Evolutionary conservation across 352 stramenopile genomes (phyloP), one percentile per base, ranked within the genome.

Genomic region (Pythium periplocum): DNA sequence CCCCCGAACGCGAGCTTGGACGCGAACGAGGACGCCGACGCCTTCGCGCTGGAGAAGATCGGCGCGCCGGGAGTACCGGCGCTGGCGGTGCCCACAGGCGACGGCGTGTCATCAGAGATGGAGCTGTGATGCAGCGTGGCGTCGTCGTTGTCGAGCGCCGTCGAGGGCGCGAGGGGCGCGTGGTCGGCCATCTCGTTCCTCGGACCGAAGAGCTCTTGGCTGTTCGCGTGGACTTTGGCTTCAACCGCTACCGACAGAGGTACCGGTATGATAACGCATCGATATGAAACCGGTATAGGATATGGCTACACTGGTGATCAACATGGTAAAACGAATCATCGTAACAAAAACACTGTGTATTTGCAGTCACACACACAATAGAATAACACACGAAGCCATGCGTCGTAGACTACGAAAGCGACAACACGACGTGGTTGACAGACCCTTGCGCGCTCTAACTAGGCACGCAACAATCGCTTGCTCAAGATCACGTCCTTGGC

Each of bases 1-100:
- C 75, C 70, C 36, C 74, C 64, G 38, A 84, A 70, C 5, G 74
- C 62, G 33, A 90, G 48, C 32, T 83, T 86, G 10, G 75, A 86
- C 17, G 62, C 66, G 26, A 74, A 69, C 1, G 62, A 52, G 2
- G 68, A 64, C 8, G 79, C 76, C 54, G 83, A 76, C 7, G 76
- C 82, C 33, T 79, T 72, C 38, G 79, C 76, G 11, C 53, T 51
- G 12, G 45, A 56, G 53, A 43, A 55, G 30, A 49, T 59, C 8
- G 77, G 78, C 26, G 73, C 65, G 54, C 71, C 71, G 3, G 55
- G 50, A 1, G 73, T 58, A 3, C 7, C n/a, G 37, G 45, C n/a
- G 3, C 67, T 62, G 32, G 45, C 41, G 36, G 47, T 43, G 6
- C 62, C 38, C 8, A 48, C 57, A 7, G 67, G 63, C 7, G 68